Percentiles rank a stretch among this genome's conserved stretches.
These are phyloP conservation scores for Glycine latifolia DNA, from an alignment of 306 rosid species.

Conservation along the genomic window DNA sequence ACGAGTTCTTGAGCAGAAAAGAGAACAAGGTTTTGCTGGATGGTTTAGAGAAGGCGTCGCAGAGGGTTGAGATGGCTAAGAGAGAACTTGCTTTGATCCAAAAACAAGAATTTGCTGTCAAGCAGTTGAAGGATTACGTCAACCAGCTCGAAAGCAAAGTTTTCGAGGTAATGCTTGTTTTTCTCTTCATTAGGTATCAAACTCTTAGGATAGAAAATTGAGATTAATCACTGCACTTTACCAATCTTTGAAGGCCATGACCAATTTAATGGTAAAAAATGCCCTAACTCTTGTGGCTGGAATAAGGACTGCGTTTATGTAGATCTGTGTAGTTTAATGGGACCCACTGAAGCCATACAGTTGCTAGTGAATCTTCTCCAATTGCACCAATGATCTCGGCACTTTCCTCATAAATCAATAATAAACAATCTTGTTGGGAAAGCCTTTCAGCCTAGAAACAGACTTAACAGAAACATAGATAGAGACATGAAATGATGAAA, in stretches of 20 bases:
- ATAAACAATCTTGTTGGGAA: background rate
- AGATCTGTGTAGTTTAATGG: background rate
- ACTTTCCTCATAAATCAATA: background rate
- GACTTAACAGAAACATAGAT: background rate
- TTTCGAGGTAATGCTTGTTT: constrained; percentile 57
- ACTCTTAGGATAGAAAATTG: background rate
- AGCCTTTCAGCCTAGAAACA: background rate
- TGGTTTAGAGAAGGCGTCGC: constrained; percentile 79
- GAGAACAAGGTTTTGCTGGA: constrained; percentile 76
- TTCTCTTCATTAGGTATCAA: background rate
- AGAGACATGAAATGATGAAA: too few relatives aligned
- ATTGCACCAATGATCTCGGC: background rate
- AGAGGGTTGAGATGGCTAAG: constrained; percentile 73
- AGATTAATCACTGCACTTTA: background rate
- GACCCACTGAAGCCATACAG: background rate
- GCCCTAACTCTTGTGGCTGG: background rate
- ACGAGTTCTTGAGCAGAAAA: constrained; percentile 64
- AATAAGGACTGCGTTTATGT: background rate
- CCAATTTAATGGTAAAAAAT: background rate
- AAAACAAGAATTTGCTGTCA: constrained; percentile 64
- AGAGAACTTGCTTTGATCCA: constrained; percentile 69
- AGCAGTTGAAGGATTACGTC: constrained; percentile 62
- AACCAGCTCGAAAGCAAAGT: constrained; percentile 65
- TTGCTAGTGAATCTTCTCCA: background rate
- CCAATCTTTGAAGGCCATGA: background rate